These are phyloP conservation scores for Arachis monticola DNA, from an alignment of 331 rosid genomes.

Conservation along the genomic window DNA sequence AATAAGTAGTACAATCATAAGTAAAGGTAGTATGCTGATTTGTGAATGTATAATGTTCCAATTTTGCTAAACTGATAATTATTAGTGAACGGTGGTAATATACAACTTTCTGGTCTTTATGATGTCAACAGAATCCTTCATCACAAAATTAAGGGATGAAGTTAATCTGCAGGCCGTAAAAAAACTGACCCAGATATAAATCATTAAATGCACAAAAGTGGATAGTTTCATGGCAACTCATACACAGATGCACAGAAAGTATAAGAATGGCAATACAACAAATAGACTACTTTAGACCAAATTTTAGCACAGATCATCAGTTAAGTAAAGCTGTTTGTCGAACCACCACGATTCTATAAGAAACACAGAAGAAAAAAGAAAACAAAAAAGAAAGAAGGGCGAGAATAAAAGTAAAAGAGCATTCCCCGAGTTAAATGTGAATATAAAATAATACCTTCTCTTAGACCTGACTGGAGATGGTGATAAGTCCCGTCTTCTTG, in stretches of 20 bases:
- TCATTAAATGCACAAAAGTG: constrained; percentile 37
- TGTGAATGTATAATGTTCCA: too few relatives aligned
- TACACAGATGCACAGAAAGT: neutral
- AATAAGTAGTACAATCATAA: neutral
- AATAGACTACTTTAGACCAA: constrained; percentile 26
- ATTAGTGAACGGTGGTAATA: neutral
- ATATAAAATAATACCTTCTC: constrained; percentile 68
- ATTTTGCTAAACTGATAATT: too few relatives aligned
- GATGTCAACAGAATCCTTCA: constrained; percentile 25
- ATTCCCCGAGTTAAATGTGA: too few relatives aligned
- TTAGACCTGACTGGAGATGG: constrained; percentile 87
- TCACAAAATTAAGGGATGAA: constrained; percentile 29
- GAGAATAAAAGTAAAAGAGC: neutral
- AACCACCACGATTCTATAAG: constrained; percentile 14
- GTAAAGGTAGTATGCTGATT: too few relatives aligned
- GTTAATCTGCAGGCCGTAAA: neutral
- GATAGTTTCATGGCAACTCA: constrained; percentile 13
- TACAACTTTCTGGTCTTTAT: constrained; percentile 28
- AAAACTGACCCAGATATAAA: constrained; percentile 21
- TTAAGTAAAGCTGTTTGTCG: constrained; percentile 24
- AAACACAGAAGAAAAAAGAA: neutral
- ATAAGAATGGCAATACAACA: constrained; percentile 3
- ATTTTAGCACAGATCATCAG: constrained; percentile 12
- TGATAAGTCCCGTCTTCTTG: constrained; percentile 73
- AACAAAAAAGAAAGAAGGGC: constrained; percentile 13